Percentiles rank a stretch among this genome's conserved stretches.
These are phyloP conservation scores for Fusarium temperatum DNA, from an alignment of 2,329 filamentous ascomycete species.

Conservation along the genomic window DNA sequence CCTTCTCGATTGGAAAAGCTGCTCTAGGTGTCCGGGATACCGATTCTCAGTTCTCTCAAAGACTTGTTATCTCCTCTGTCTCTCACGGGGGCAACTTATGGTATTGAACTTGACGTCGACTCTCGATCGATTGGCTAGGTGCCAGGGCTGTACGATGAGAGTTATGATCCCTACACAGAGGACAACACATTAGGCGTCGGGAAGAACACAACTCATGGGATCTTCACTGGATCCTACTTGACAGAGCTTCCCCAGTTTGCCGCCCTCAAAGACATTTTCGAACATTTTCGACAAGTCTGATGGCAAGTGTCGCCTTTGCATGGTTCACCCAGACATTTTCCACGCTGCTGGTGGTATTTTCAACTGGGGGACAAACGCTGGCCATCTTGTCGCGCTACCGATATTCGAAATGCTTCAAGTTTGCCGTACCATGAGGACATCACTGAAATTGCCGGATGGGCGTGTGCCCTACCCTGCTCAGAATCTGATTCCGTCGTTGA, in stretches of 20 bases:
- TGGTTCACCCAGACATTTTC: neutral
- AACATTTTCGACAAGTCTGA: neutral
- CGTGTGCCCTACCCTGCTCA: neutral
- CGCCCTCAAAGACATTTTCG: accelerated
- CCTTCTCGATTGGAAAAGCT: neutral
- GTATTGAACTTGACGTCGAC: neutral
- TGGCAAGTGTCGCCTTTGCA: neutral
- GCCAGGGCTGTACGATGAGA: neutral
- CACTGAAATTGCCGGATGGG: neutral
- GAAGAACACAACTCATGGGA: accelerated
- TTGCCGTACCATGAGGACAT: neutral
- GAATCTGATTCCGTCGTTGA: neutral
- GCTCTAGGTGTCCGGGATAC: accelerated
- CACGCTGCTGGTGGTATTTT: neutral
- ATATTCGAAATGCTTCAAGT: neutral
- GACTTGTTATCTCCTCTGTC: neutral
- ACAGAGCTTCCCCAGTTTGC: neutral
- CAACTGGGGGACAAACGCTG: neutral
- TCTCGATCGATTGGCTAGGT: neutral
- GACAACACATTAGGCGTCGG: too few relatives aligned
- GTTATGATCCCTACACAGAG: neutral
- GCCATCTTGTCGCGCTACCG: neutral
- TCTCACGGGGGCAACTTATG: neutral
- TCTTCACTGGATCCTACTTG: neutral
- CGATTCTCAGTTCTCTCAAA: accelerated